phyloP scores from a whole-genome alignment of 2,329 filamentous ascomycete species.

The Bertia moriformis region DNA sequence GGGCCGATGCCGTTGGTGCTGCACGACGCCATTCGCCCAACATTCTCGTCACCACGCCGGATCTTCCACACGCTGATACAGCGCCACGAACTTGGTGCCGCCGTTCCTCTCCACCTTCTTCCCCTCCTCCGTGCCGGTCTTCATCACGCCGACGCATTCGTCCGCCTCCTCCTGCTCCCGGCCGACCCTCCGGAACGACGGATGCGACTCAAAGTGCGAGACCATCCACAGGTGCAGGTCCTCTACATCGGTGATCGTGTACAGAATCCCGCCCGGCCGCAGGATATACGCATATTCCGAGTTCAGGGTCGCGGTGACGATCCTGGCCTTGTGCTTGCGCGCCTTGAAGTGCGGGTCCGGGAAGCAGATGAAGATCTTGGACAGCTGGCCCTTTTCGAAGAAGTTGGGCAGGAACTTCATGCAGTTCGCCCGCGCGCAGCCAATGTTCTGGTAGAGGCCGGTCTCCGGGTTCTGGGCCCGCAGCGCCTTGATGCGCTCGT shows the following conservation, averaged over 20 bases:
- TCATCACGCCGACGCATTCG: conserved; percentile 61
- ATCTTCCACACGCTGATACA: conserved; percentile 70
- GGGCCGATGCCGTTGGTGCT: too few species aligned
- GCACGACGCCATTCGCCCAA: too few species aligned
- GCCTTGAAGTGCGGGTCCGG: conserved; percentile 97
- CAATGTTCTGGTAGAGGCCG: conserved; percentile 66
- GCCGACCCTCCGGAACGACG: conserved; percentile 62
- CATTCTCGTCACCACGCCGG: conserved; percentile 72
- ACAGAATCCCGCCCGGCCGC: conserved; percentile 69
- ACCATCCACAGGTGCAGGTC: conserved; percentile 91
- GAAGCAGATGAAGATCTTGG: conserved; percentile 94
- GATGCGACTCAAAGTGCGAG: conserved; percentile 64
- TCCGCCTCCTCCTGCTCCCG: conserved; percentile 55
- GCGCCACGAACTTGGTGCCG: conserved; percentile 78
- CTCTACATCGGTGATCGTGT: conserved; percentile 95
- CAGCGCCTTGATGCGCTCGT: conserved; percentile 72
- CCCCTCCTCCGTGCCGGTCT: conserved; percentile 79
- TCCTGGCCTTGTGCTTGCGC: conserved; percentile 90
- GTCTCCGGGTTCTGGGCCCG: conserved; percentile 44
- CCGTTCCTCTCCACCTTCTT: conserved; percentile 91
- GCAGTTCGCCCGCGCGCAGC: conserved; percentile 78
- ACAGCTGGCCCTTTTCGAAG: conserved; percentile 67
- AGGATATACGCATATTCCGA: conserved; percentile 88
- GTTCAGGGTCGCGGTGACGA: conserved; percentile 75
- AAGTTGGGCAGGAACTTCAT: conserved; percentile 99